Base-by-base conservation (phyloP, 2,329 filamentous ascomycete genomes). In the Neofusicoccum umdonicola region DNA sequence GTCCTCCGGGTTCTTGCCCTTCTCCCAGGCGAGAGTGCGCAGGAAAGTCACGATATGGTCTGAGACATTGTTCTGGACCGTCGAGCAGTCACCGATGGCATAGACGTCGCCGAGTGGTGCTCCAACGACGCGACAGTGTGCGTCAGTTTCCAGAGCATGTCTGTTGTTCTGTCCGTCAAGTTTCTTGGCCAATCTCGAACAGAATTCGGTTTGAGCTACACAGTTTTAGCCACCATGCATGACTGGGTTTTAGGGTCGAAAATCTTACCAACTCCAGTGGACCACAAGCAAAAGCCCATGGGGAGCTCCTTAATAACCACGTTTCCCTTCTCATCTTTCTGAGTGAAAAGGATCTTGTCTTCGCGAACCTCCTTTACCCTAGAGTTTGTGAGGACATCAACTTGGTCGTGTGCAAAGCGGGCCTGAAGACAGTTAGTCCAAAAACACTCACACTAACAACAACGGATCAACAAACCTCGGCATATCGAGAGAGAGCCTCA, bases 271-370 rank as follows among this genome's bases (percentile, higher is more conserved):
- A 99, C 94, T 67, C 95, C 95, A 0, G 95, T 99, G 0, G 95
- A 98, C 95, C 95, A 99, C 13, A 99, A 83, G 71, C 95, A 98
- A 81, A 99, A 97, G 34, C 93, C 95, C 83, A 92, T 93, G 0
- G 95, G 94, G 0, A 99, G 87, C 72, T 99, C 95, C 76, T 99
- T 99, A 27, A 88, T 90, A n/a, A 97, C 71, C 0, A 88, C 78
- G 35, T 87, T 86, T 48, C 92, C 93, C 62, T 92, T 82, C 3
- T 90, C 86, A 56, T 84, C 83, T 73, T 91, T 90, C 76, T 99
- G 93, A 0, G 90, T 90, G 79, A 97, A 99, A 27, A 97, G 79
- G 66, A 99, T 97, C 72, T 87, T 90, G 76, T 98, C 92, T 0
- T 85, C 77, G 48, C 85, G 85, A 15, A 99, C 93, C 77, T 97